A percentile compares a stretch with the other conserved stretches of the same genome.
Conservation (phyloP, 306 rosid species). For the Erythrophleum fordii region DNA sequence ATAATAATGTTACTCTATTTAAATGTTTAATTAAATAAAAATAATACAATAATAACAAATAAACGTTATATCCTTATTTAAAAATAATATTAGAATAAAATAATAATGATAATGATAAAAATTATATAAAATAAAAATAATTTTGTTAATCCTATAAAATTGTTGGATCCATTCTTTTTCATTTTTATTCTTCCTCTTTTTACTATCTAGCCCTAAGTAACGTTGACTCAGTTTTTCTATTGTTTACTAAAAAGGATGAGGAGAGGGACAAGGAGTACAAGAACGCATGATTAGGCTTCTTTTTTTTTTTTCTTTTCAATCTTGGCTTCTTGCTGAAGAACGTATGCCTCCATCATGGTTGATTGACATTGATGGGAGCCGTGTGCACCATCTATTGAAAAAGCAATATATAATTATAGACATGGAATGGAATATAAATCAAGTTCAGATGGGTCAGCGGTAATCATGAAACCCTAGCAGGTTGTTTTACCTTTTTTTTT, state of each 20-base stretch:
- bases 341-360: slow-evolving; percentile 1
- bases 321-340: slow-evolving; percentile 30
- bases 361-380: slow-evolving; percentile 33
- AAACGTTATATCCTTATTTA: no score
- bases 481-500: not conserved
- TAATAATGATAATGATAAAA: no score
- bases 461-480: slow-evolving; percentile 3
- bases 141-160: no score
- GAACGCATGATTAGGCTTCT: slow-evolving; percentile 41
- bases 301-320: not conserved
- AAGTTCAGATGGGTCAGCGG: slow-evolving; percentile 28
- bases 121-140: no score
- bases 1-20: no score
- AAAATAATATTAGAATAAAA: no score
- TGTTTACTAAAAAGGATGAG: not conserved
- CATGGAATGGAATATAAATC: not conserved
- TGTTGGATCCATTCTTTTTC: no score
- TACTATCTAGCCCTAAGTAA: no score
- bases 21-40: no score
- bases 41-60: no score
- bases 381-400: slow-evolving; percentile 12
- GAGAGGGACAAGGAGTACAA: slow-evolving; percentile 30
- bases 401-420: not conserved
- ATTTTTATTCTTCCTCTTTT: no score
- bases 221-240: no score